Base-by-base conservation (phyloP, 176 grass and related monocot species). In the Triticum timopheevii region DNA sequence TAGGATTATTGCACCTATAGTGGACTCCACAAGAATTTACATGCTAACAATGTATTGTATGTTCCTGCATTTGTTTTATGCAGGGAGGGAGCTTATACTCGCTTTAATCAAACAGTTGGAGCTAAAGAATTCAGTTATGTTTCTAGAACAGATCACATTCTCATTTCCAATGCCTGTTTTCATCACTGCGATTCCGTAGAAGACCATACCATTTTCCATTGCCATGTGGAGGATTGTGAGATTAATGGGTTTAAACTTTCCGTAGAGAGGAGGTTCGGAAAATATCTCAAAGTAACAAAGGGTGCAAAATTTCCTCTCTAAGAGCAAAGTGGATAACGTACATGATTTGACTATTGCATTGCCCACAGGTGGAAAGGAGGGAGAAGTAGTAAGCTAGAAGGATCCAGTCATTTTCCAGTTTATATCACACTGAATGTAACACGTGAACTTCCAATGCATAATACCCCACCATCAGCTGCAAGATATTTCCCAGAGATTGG, bases 401-500 rank as follows among this genome's bases (percentile, higher is more conserved):
- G 96, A 83, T 98, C 96, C 10, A 93, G 95, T 92, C 96, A 98
- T 93, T 82, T 95, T 82, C 96, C 96, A 81, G 90, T 98, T 86
- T 95, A 88, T 92, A 81, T 94, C 49, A 70, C 88, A 65, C 85
- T 33, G 33, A 33, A 33, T 33, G 33, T 33, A 3, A 33, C 33
- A 33, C 33, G 33, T 33, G 33, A 33, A 33, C 3, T 33, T 33
- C 33, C 33, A 33, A 4, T 33, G 33, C 33, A 33, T 33, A 33
- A 33, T 33, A 33, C 33, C 33, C 33, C 33, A 33, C 33, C 33
- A 33, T 33, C 33, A 33, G 33, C 4, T 33, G 33, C 33, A 33
- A 33, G 33, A 33, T 33, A 33, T 33, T 33, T 33, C 33, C 33
- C 33, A 33, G 33, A 33, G 33, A 33, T 33, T 33, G 33, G 33